A percentile compares a stretch with the other conserved stretches of the same genome.
These are phyloP conservation scores for Penstemon eatonii DNA, from an alignment of 257 asterid genomes.

Conservation along the genomic window DNA sequence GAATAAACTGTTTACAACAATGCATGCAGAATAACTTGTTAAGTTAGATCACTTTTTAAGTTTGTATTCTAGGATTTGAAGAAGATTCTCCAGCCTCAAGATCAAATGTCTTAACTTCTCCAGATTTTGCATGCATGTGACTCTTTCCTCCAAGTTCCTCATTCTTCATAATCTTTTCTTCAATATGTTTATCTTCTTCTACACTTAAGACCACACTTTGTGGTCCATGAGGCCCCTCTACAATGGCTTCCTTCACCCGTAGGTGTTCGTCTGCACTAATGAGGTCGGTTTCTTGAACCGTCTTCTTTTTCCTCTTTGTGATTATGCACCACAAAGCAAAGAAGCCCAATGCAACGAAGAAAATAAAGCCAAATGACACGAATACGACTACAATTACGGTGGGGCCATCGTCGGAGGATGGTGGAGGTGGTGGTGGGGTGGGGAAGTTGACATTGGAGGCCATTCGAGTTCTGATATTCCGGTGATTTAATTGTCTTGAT, in stretches of 20 bases:
- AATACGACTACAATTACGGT: conserved; percentile 40
- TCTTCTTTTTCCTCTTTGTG: conserved; percentile 41
- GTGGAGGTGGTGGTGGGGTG: conserved; percentile 28
- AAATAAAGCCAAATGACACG: conserved; percentile 37
- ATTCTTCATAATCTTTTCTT: conserved; percentile 46
- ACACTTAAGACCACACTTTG: conserved; percentile 36
- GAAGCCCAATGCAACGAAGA: conserved; percentile 39
- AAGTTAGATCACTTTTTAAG: conserved; percentile 10
- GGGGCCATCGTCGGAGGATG: conserved; percentile 33
- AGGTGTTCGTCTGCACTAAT: conserved; percentile 35
- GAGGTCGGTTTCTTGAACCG: conserved; percentile 38
- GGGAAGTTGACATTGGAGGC: conserved; percentile 26
- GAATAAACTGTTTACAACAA: background rate
- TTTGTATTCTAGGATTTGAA: conserved; percentile 28
- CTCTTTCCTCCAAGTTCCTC: conserved; percentile 30
- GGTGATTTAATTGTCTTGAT: background rate
- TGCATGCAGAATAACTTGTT: background rate
- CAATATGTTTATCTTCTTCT: conserved; percentile 47
- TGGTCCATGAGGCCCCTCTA: conserved; percentile 43
- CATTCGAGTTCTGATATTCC: conserved; percentile 22
- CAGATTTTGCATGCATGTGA: conserved; percentile 25
- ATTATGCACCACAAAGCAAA: conserved; percentile 45
- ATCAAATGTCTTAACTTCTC: conserved; percentile 26
- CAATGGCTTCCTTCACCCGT: conserved; percentile 43
- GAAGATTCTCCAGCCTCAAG: conserved; percentile 35